Conservation (phyloP, 805 yeast genomes). For the Brettanomyces naardenensis region DNA sequence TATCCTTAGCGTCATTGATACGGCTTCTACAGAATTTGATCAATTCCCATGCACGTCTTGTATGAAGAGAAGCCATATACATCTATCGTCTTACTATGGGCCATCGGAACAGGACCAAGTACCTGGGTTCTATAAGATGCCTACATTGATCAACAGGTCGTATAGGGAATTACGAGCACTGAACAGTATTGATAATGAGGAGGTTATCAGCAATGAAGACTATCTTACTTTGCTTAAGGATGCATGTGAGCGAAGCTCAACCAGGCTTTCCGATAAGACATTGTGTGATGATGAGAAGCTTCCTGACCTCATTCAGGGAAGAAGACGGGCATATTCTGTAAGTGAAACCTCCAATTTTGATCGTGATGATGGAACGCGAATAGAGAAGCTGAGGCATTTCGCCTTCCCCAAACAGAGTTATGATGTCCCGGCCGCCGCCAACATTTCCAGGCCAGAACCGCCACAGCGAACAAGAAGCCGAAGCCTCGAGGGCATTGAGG, state of each 20-base stretch:
- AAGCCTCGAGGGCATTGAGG: conserved; percentile 44
- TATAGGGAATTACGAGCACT: conserved; percentile 11
- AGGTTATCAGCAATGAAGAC: conserved; percentile 18
- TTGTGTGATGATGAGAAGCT: background rate
- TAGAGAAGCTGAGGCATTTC: conserved; percentile 1
- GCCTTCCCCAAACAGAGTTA: background rate
- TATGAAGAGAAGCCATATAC: too few relatives aligned
- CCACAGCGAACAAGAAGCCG: background rate
- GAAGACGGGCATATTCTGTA: conserved; percentile 56
- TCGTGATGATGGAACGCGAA: conserved; percentile 23
- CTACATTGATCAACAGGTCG: conserved; percentile 14
- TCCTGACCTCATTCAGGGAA: conserved; percentile 12
- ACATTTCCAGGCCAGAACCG: too few relatives aligned
- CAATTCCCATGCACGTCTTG: too few relatives aligned
- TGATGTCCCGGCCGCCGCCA: too few relatives aligned
- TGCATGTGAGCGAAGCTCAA: background rate
- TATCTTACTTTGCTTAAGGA: conserved; percentile 7
- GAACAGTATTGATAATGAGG: conserved; percentile 24
- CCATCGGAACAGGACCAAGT: conserved; percentile 8
- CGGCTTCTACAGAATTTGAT: too few relatives aligned
- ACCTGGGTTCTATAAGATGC: conserved; percentile 11
- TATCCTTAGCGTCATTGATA: too few relatives aligned
- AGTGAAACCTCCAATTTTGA: conserved; percentile 56
- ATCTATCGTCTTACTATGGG: too few relatives aligned
- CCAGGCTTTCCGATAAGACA: background rate